Evolutionary conservation across 306 rosid genomes (phyloP).

Genomic region (Pterocarpus santalinus): DNA sequence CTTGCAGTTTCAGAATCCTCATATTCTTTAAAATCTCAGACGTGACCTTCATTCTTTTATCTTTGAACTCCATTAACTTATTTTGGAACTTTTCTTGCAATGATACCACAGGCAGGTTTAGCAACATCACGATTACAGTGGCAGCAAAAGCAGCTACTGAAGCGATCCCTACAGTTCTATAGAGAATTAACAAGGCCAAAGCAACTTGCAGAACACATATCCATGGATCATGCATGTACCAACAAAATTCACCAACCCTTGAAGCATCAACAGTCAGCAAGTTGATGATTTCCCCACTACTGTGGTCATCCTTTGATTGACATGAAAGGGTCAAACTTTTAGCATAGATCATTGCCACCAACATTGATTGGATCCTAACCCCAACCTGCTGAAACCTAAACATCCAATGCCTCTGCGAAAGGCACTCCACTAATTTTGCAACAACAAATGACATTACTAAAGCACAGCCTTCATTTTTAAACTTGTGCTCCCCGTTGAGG

Average conservation of each 20-base stretch:
- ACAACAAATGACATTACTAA: constrained; percentile 63
- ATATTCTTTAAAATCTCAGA: constrained; percentile 82
- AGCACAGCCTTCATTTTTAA: constrained; percentile 66
- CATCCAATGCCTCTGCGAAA: constrained; percentile 69
- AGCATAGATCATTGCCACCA: constrained; percentile 69
- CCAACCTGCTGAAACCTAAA: constrained; percentile 71
- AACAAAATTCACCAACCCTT: constrained; percentile 70
- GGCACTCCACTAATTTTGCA: constrained; percentile 80
- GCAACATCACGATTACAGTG: constrained; percentile 70
- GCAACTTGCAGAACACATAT: constrained; percentile 68
- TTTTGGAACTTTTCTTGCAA: constrained; percentile 72
- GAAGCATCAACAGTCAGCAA: constrained; percentile 89
- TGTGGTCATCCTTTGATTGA: constrained; percentile 65
- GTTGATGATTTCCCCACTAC: constrained; percentile 81
- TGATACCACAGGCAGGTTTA: constrained; percentile 75
- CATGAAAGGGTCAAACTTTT: constrained; percentile 76
- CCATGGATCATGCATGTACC: constrained; percentile 83
- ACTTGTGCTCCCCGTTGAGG: constrained; percentile 64
- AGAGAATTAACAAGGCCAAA: constrained; percentile 73
- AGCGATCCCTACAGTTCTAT: constrained; percentile 82
- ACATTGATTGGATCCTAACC: constrained; percentile 63
- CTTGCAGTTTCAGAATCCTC: constrained; percentile 90
- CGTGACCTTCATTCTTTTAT: constrained; percentile 81
- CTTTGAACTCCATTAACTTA: constrained; percentile 88
- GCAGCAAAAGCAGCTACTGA: constrained; percentile 73